A percentile compares a stretch with the other conserved stretches of the same genome.
phyloP scores from a whole-genome alignment of 306 rosid species.

The Begonia fuchsioides region DNA sequence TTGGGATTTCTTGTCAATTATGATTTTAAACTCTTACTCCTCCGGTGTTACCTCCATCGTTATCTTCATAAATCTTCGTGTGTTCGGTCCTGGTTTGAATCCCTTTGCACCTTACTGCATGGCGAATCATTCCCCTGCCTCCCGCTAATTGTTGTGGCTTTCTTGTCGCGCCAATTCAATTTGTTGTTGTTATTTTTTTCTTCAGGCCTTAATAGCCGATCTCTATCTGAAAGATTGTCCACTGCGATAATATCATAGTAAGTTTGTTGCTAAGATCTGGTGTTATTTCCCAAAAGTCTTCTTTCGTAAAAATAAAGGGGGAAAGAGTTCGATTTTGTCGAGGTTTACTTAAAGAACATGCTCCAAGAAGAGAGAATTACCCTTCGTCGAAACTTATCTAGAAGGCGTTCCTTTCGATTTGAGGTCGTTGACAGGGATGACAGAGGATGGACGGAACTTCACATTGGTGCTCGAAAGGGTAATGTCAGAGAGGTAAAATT shows the following conservation, averaged over 20 bases:
- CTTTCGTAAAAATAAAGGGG: too few relatives aligned
- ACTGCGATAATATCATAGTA: neutral
- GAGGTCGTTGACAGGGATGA: conserved; percentile 50
- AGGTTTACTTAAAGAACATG: conserved; percentile 11
- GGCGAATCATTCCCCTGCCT: conserved; percentile 39
- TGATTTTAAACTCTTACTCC: conserved; percentile 23
- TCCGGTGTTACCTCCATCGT: conserved; percentile 18
- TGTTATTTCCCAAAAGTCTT: neutral
- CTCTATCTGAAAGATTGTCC: neutral
- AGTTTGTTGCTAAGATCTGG: neutral
- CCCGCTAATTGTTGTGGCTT: conserved; percentile 48
- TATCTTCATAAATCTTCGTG: conserved; percentile 58
- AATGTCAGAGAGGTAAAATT: conserved; percentile 41
- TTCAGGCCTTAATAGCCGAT: conserved; percentile 1
- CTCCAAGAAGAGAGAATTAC: conserved; percentile 20
- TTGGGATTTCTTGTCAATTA: conserved; percentile 20
- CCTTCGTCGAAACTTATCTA: conserved; percentile 32
- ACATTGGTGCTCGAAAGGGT: conserved; percentile 66
- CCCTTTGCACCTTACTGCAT: conserved; percentile 76
- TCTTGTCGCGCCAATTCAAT: conserved; percentile 1
- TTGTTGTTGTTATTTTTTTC: conserved; percentile 2
- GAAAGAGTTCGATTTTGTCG: neutral
- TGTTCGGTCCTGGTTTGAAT: conserved; percentile 94
- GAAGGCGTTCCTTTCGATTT: conserved; percentile 39
- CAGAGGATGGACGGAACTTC: conserved; percentile 83